Base-by-base conservation (phyloP, 2,329 filamentous ascomycete species). In the Penicillium rolfsii region DNA sequence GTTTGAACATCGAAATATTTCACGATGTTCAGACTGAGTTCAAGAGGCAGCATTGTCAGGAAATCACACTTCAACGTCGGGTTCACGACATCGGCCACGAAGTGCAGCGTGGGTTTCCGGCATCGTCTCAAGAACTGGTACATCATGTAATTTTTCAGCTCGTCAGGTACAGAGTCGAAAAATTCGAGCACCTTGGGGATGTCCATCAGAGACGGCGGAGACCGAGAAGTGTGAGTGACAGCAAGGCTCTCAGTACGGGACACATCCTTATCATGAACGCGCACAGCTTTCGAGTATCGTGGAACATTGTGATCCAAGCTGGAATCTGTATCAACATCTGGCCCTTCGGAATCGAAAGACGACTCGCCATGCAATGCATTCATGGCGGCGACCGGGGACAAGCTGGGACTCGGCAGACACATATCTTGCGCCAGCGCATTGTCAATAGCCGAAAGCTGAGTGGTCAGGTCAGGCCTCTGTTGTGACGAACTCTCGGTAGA, bases 51-150 rank as follows among this genome's bases (percentile, higher is more conserved):
- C 61, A 91, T 86, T 63, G 87, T 86, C 53, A 99, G 81, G 64
- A 98, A 97, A 74, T 99, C 95, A 73, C 93, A 96, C 76, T 97
- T 97, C 59, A 99, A 79, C 0, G 94, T 92, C 7, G 95, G 95
- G 71, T 97, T 97, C 66, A 99, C 93, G 14, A 93, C 88, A 67
- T 93, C 89, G 38, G 94, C 93, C 58, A 99, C 89, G 57, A 96
- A 89, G 71, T 95, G 92, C 5, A 99, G 82, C 0, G 93, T 97
- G 45, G 92, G 89, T 67, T 96, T 90, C 5, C 92, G 87, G 72
- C 93, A 98, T 50, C 95, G 86, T 59, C 91, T 89, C 28, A 99
- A 84, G 58, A 99, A 87, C 73, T 99, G 94, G 74, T 96, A 98
- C 88, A 99, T 96, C 79, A 99, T 89, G 73, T 96, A 96, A 0